phyloP scores from a whole-genome alignment of 2,329 filamentous ascomycete genomes.

The Ceratocystis cacaofunesta region DNA sequence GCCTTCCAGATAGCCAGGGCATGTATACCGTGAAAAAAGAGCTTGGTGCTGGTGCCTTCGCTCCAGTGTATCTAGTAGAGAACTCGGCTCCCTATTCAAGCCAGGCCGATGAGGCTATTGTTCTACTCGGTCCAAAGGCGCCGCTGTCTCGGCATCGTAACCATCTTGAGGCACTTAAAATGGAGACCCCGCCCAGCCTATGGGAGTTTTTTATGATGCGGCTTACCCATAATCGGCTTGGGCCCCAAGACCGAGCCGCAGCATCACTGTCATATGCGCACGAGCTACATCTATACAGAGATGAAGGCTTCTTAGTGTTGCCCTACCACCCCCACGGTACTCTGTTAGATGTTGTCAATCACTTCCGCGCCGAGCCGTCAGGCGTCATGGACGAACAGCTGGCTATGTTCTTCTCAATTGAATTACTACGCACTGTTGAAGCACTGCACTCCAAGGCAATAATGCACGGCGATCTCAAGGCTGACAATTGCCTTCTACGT shows the following conservation, averaged over 20 bases:
- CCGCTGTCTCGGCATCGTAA: constrained; percentile 42
- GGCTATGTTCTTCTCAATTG: constrained; percentile 89
- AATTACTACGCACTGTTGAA: constrained; percentile 81
- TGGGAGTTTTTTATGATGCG: constrained; percentile 98
- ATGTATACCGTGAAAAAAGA: constrained; percentile 70
- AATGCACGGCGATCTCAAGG: constrained; percentile 86
- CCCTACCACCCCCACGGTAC: constrained; percentile 83
- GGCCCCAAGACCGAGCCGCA: constrained; percentile 51
- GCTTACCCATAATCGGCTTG: constrained; percentile 61
- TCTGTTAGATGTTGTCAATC: constrained; percentile 84
- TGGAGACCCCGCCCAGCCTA: constrained; percentile 72
- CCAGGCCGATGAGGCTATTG: constrained; percentile 28
- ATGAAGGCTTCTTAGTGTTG: constrained; percentile 80
- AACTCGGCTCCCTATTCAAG: constrained; percentile 41
- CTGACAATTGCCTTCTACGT: constrained; percentile 85
- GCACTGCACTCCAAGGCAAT: constrained; percentile 65
- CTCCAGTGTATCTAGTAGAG: constrained; percentile 85
- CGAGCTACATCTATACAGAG: constrained; percentile 79
- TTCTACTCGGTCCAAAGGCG: constrained; percentile 45
- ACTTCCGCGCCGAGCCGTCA: constrained; percentile 55
- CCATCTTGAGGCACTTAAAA: constrained; percentile 73
- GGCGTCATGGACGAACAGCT: constrained; percentile 78
- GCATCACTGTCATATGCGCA: constrained; percentile 71
- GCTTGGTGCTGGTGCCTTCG: constrained; percentile 85
- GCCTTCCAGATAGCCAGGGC: constrained; percentile 48